Evolutionary conservation across 2,329 filamentous ascomycete species (phyloP), one percentile per base, ranked within the genome.

Genomic region (Sporothrix brunneoviolacea): DNA sequence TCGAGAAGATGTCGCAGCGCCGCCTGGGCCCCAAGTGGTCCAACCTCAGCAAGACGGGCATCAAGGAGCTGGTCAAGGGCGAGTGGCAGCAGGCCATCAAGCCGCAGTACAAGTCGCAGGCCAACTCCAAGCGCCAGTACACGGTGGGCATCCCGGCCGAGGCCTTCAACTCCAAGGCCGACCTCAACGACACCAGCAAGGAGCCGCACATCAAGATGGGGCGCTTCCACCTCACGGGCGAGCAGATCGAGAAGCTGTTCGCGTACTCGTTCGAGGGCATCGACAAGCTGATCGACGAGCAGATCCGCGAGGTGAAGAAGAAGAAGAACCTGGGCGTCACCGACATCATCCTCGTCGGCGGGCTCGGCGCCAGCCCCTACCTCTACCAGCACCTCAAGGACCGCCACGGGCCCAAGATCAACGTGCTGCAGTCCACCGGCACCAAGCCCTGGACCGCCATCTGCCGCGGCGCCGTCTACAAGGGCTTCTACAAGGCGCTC

Each of bases 401-500:
- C 7, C 48, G 55, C 4, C 58, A 62, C 4, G 67, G 73, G 2
- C 62, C 70, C 21, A 66, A 77, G 18, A 62, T 78, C 45, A 73
- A 74, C 42, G 73, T 75, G 1, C 64, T 69, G 13, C 71, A 72
- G 54, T 70, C 72, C 3, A 43, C 49, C 3, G 53, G 53, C n/a
- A 47, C 36, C 9, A 52, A 52, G 24, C 49, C 53, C 18, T 78
- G 75, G 75, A 65, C 67, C 3, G 71, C 75, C 2, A 71, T 78
- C 8, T 73, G 74, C 4, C 71, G 71, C 22, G 75, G 76, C 5
- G 75, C 75, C 10, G 71, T 72, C 4, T 72, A 75, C 65, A 74
- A 72, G 58, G 53, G 53, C 41, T 50, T 43, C 27, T 52, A 52
- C 38, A 27, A 43, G n/a, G 21, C 32, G 16, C 37, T 47, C n/a